Percentiles rank a stretch among this genome's conserved stretches.
phyloP scores from a whole-genome alignment of 176 grass and related monocot species.

The Melocanna baccifera region DNA sequence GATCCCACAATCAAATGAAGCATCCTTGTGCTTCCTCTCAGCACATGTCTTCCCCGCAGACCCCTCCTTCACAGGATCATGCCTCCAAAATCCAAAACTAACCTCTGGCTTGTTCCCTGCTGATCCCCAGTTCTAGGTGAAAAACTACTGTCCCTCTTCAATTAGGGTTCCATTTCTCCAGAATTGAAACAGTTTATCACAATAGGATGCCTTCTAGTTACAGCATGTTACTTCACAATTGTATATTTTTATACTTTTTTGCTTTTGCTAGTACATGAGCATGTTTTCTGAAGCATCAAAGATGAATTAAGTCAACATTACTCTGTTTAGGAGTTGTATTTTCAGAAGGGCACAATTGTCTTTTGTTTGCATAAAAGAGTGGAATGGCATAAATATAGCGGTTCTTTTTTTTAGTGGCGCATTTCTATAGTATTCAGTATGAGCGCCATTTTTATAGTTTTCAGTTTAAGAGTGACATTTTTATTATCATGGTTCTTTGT shows the following conservation, averaged over 20 bases:
- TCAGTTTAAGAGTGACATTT: neutral
- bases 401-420: neutral
- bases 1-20: neutral
- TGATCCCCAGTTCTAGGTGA: neutral
- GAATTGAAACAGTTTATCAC: neutral
- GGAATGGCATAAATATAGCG: neutral
- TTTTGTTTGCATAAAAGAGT: neutral
- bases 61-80: neutral
- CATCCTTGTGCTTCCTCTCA: neutral
- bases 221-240: neutral
- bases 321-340: neutral
- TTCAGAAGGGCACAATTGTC: neutral
- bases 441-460: neutral
- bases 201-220: neutral
- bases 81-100: neutral
- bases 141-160: neutral
- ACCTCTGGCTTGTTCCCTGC: neutral
- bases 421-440: neutral
- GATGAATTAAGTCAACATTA: neutral
- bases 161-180: neutral
- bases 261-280: neutral
- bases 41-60: neutral
- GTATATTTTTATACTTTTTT: neutral
- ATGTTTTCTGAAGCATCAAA: neutral
- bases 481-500: neutral